These are phyloP conservation scores for Globisporangium echinulatum DNA, from an alignment of 352 stramenopile genomes.

Conservation along the genomic window DNA sequence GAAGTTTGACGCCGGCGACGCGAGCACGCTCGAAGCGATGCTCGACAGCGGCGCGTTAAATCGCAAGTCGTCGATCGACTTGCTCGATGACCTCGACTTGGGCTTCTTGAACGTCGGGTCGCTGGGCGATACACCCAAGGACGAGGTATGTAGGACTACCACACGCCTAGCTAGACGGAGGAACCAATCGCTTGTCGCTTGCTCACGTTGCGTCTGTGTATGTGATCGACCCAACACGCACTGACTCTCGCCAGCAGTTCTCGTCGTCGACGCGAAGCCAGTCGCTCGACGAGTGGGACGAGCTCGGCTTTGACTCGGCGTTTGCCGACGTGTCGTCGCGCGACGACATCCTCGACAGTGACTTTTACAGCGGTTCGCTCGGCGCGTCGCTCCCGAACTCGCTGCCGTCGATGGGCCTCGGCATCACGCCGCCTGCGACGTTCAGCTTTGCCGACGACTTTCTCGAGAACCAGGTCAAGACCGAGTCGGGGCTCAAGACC, in stretches of 20 bases:
- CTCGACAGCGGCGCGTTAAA: constrained; percentile 79
- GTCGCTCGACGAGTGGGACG: constrained; percentile 82
- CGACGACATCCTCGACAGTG: constrained; percentile 65
- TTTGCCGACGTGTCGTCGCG: constrained; percentile 70
- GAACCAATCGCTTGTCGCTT: no score
- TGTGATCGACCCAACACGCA: not conserved
- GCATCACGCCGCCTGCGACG: constrained; percentile 72
- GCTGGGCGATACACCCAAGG: constrained; percentile 77
- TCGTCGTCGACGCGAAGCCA: constrained; percentile 56
- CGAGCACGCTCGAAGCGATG: constrained; percentile 79
- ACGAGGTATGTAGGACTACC: constrained; percentile 32
- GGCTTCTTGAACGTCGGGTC: constrained; percentile 86
- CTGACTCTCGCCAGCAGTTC: constrained; percentile 24
- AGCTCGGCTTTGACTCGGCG: constrained; percentile 78
- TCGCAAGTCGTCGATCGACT: constrained; percentile 78
- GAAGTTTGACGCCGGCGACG: constrained; percentile 84
- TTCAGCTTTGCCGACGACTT: constrained; percentile 87
- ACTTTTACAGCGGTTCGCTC: constrained; percentile 81
- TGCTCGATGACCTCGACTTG: constrained; percentile 81
- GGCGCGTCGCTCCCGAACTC: constrained; percentile 82
- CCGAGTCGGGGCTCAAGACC: constrained; percentile 31
- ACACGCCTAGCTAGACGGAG: no score
- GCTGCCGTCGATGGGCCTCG: constrained; percentile 79
- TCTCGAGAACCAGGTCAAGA: constrained; percentile 70
- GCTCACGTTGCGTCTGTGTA: no score